Evolutionary conservation across 768 basidiomycete genomes (phyloP).

Genomic region (Grammothele lineata): DNA sequence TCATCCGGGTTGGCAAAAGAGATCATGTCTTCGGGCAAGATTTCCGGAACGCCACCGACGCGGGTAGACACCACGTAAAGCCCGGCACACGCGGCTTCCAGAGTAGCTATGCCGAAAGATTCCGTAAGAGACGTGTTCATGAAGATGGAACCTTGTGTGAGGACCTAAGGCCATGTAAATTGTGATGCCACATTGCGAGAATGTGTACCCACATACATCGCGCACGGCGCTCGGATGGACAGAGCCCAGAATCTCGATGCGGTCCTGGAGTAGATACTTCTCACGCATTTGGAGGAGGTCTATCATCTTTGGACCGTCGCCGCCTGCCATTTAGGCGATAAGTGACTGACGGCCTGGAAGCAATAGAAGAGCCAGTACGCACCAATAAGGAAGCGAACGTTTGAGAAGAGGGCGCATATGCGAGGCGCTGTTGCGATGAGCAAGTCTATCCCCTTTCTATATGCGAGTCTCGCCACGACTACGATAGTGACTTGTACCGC

Average conservation of each 20-base stretch:
- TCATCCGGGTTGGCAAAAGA: slow-evolving; percentile 92
- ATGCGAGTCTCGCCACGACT: slow-evolving; percentile 84
- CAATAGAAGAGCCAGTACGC: slow-evolving; percentile 21
- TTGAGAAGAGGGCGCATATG: slow-evolving; percentile 80
- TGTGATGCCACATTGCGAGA: background rate
- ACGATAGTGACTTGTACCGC: slow-evolving; percentile 86
- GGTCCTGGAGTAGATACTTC: slow-evolving; percentile 82
- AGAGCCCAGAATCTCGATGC: slow-evolving; percentile 85
- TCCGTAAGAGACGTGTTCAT: slow-evolving; percentile 96
- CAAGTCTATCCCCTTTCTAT: slow-evolving; percentile 95
- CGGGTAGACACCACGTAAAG: slow-evolving; percentile 93
- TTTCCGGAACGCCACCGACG: slow-evolving; percentile 94
- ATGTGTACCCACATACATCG: too few species aligned
- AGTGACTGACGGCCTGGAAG: background rate
- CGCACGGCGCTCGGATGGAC: slow-evolving; percentile 34
- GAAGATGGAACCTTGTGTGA: slow-evolving; percentile 83
- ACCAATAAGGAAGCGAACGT: slow-evolving; percentile 89
- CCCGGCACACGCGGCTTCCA: slow-evolving; percentile 94
- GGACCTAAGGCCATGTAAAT: slow-evolving; percentile 48
- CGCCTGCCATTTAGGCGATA: slow-evolving; percentile 46
- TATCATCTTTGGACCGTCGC: slow-evolving; percentile 92
- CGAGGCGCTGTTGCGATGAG: slow-evolving; percentile 89
- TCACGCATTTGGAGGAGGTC: slow-evolving; percentile 96
- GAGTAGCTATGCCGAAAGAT: slow-evolving; percentile 94
- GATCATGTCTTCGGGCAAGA: slow-evolving; percentile 91